Evolutionary conservation across 2,329 filamentous ascomycete genomes (phyloP), one percentile per base, ranked within the genome.

Genomic region (Colletotrichum incanum): DNA sequence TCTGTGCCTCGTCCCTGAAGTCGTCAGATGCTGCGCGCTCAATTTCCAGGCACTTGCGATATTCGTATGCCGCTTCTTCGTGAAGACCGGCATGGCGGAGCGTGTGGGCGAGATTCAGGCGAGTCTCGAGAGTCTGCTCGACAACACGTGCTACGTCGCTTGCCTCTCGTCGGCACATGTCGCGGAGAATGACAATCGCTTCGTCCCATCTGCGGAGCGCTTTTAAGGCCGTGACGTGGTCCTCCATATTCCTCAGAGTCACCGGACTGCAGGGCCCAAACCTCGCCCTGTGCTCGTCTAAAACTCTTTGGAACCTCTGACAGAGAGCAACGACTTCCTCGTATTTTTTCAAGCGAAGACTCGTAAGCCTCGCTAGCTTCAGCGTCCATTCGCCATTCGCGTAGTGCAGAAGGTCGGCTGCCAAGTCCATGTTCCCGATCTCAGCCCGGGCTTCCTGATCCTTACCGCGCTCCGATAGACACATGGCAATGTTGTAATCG

Each of bases 401-500:
- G 37, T 75, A 75, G 62, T 75, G 73, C 18, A 75, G 65, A 8
- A 75, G 68, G 43, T 75, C 73, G 41, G 68, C 73, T 31, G 73
- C 72, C 12, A 75, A 47, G 20, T 75, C 73, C 67, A 75, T 74
- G 26, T 56, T 50, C 16, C 50, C 65, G 11, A 75, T 71, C 55
- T 74, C 73, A 11, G 60, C 62, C 8, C 65, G 47, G 34, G 73
- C 73, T 34, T 74, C 60, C 37, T 43, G 28, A 16, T 75, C 65
- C 4, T 41, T 60, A 41, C 72, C 68, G n/a, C 68, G 73, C 58
- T 75, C 73, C 3, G 73, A 75, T n/a, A 75, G 72, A 43, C 73
- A 75, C 73, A 75, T 74, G 54, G 72, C 73, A 23, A 75, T 75
- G 7, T 75, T 75, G 54, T 75, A 75, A 65, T 75, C 73, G 47